Base-by-base conservation (phyloP, 768 basidiomycete species). In the Nidularia sp. region DNA sequence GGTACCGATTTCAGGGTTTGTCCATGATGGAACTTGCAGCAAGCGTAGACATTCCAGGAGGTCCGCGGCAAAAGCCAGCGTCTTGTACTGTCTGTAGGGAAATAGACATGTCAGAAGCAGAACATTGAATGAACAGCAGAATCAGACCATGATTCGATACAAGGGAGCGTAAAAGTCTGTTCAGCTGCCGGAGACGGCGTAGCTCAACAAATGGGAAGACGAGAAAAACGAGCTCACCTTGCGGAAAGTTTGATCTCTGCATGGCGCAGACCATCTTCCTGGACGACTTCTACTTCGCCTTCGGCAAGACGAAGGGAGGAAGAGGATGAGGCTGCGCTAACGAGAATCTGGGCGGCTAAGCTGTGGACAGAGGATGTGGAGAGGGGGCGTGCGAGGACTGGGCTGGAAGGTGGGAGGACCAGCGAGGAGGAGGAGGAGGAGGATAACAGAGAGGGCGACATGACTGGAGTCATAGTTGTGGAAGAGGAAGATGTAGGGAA, bases 21-120 rank as follows among this genome's bases (percentile, higher is more conserved):
- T 63, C 90, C 91, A 93, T 33, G 70, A 71, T 18, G 81, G 79
- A 2, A 88, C 71, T 45, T 74, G 74, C 45, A 92, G 71, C 8
- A 72, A 66, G 36, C 72, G 73, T 29, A 88, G 58, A 47, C 86
- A 75, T 48, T 78, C 73, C 33, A 88, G 74, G 48, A 91, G 60
- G 33, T 79, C 73, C 13, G 67, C 57, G 18, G 77, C 70, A 65
- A 93, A 92, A 0, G 66, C 59, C 2, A 70, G 58, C 5, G 81
- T 76, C 63, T 83, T 86, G 70, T 86, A 86, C 51, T 81, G 78
- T 66, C 90, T 93, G 62, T 9, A 55, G 50, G 6, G 52, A 64
- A 51, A 55, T 47, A 55, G 51, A 48, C 43, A 54, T 54, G 53
- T 60, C 54, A 57, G 61, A 59, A 69, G 55, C 70, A 66, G 68